Base-by-base conservation (phyloP, 768 basidiomycete genomes). In the Mycena galericulata region DNA sequence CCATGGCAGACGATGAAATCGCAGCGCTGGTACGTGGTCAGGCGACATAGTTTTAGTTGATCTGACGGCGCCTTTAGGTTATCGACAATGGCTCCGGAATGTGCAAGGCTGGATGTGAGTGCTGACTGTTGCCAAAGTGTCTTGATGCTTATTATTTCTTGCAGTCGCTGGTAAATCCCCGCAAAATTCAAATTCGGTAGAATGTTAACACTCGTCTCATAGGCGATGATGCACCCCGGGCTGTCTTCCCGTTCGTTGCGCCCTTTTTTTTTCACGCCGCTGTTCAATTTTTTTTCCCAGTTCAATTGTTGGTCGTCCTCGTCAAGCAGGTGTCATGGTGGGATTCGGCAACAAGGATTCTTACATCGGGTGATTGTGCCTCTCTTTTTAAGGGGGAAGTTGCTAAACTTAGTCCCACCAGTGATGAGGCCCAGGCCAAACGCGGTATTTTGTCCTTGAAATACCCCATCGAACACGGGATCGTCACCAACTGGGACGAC, bases 61-160 rank as follows among this genome's bases (percentile, higher is more conserved):
- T 38, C 17, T 57, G 29, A 56, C 53, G 4, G 4, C 10, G 14
- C 29, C 9, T 34, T 15, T 11, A 68, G 67, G 67, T 69, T 34
- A 87, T 88, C 69, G 88, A 90, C 81, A 89, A 89, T 78, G 90
- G 90, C 73, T 92, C 92, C 76, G 92, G 92, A 80, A 93, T 93
- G 92, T 93, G 91, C 88, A 93, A 93, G 83, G 92, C 92, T 82
- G 92, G 92, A 79, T 89, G 88, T 89, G 72, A 76, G 88, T 86
- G 6, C 53, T 2, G 5, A 17, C 47, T 54, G 34, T 24, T 27
- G 18, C 17, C 8, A 8, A 1, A 30, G n/a, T 32, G 6, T 54
- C 43, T 57, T 15, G 45, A 26, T 40, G 11, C 34, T 26, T n/a
- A n/a, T n/a, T n/a, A n/a, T n/a, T n/a, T 54, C 27, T 50, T 30